Conservation (phyloP, 2,329 filamentous ascomycete genomes). For the Xylariaceae sp. region DNA sequence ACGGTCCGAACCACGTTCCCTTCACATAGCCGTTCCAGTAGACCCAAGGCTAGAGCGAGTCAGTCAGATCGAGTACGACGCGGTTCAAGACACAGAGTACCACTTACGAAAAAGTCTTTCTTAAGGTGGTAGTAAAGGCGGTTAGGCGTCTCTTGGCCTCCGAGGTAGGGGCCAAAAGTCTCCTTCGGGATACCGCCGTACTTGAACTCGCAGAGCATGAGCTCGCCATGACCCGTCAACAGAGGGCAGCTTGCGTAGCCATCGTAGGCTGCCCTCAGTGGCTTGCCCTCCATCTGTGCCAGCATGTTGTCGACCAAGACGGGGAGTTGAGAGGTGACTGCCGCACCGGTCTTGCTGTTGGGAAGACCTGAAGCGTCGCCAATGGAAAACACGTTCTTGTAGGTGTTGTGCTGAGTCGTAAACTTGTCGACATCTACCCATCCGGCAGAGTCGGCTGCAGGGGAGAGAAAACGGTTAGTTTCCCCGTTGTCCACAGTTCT, state of each 20-base stretch:
- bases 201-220: slow-evolving; percentile 41
- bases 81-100: not conserved
- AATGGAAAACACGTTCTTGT: slow-evolving; percentile 31
- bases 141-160: slow-evolving; percentile 32
- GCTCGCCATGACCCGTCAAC: slow-evolving; percentile 34
- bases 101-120: slow-evolving; percentile 35
- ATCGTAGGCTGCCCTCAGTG: slow-evolving; percentile 28
- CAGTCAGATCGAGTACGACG: slow-evolving; percentile 4
- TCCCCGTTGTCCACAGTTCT: too few species aligned
- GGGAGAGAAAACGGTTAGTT: slow-evolving; percentile 43
- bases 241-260: slow-evolving; percentile 40
- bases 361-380: slow-evolving; percentile 32
- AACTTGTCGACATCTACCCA: slow-evolving; percentile 28
- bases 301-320: slow-evolving; percentile 36
- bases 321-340: slow-evolving; percentile 35
- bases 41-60: slow-evolving; percentile 16
- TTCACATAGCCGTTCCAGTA: slow-evolving; percentile 23
- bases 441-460: slow-evolving; percentile 34
- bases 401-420: slow-evolving; percentile 28
- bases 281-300: slow-evolving; percentile 25
- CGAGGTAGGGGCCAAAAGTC: slow-evolving; percentile 30
- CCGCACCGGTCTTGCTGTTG: slow-evolving; percentile 37
- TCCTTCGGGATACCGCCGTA: slow-evolving; percentile 38
- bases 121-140: slow-evolving; percentile 35
- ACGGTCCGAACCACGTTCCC: slow-evolving; percentile 19